These are phyloP conservation scores for Apiotrichum gamsii DNA, from an alignment of 1,284 basidiomycete genomes.

Conservation along the genomic window DNA sequence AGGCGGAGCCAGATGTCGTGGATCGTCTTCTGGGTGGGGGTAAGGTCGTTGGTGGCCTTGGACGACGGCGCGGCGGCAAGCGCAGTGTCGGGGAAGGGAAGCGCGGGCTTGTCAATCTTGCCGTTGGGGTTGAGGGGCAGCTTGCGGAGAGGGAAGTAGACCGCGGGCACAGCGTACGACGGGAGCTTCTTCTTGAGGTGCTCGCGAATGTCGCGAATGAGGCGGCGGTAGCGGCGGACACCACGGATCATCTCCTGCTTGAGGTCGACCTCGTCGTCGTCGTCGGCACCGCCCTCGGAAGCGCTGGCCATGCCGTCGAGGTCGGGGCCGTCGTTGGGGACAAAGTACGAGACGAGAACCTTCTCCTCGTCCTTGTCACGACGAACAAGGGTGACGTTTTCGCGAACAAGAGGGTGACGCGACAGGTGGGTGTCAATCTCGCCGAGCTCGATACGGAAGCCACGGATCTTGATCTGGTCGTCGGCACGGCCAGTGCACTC, in stretches of 20 bases:
- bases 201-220: slow-evolving; percentile 92
- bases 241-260: slow-evolving; percentile 59
- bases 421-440: slow-evolving; percentile 97
- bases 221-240: slow-evolving; percentile 70
- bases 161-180: slow-evolving; percentile 84
- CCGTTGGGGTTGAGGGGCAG: slow-evolving; percentile 99
- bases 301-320: slow-evolving; percentile 72
- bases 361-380: slow-evolving; percentile 99
- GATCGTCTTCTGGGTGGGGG: slow-evolving; percentile 72
- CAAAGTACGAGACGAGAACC: slow-evolving; percentile 96
- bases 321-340: slow-evolving; percentile 67
- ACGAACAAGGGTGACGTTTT: slow-evolving; percentile 94
- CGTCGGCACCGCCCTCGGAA: slow-evolving; percentile 54
- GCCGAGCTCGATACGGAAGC: slow-evolving; percentile 97
- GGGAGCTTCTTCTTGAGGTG: slow-evolving; percentile 97
- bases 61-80: slow-evolving; percentile 54
- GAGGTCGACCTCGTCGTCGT: slow-evolving; percentile 49
- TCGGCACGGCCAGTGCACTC: slow-evolving; percentile 97
- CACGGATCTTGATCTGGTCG: slow-evolving; percentile 99
- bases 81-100: slow-evolving; percentile 97
- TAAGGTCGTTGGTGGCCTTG: slow-evolving; percentile 44
- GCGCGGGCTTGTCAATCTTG: slow-evolving; percentile 96
- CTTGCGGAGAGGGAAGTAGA: slow-evolving; percentile 86
- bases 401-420: slow-evolving; percentile 85
- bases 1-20: slow-evolving; percentile 76